phyloP scores from a whole-genome alignment of 2,329 filamentous ascomycete genomes.

The Fusarium brachygibbosum region DNA sequence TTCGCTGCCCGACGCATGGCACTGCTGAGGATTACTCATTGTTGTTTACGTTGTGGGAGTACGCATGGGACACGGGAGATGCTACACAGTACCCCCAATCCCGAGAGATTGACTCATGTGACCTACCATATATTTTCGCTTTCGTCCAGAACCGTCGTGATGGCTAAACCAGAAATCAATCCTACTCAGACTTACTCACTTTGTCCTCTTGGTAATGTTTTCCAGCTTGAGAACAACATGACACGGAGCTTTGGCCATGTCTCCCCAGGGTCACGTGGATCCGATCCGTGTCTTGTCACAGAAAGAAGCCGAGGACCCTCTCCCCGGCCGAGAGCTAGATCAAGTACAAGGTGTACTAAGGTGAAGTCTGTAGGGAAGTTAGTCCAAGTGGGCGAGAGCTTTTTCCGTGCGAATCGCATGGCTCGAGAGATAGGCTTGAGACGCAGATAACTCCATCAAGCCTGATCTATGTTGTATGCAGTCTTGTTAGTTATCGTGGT shows the following conservation, averaged over 20 bases:
- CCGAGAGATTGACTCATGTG: constrained; percentile 19
- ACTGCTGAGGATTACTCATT: not conserved
- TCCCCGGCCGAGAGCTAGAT: constrained; percentile 39
- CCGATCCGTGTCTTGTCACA: constrained; percentile 19
- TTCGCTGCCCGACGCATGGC: constrained; percentile 2
- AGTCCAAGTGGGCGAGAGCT: constrained; percentile 17
- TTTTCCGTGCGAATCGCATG: constrained; percentile 38
- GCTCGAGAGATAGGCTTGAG: not conserved
- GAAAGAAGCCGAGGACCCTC: constrained; percentile 37
- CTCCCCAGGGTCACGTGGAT: constrained; percentile 25
- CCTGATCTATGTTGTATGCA: constrained; percentile 6
- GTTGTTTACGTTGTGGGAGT: not conserved
- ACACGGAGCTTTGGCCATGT: constrained; percentile 13
- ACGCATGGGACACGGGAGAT: constrained; percentile 4
- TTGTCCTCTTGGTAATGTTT: too few species aligned
- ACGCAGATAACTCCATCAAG: constrained; percentile 19
- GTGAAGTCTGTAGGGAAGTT: constrained; percentile 9
- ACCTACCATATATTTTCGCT: constrained; percentile 13
- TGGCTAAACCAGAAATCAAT: too few species aligned
- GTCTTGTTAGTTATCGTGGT: constrained; percentile 9
- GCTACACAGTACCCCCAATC: constrained; percentile 32
- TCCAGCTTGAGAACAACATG: constrained; percentile 5
- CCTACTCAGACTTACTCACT: too few species aligned
- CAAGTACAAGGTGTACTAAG: constrained; percentile 31
- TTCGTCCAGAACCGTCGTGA: constrained; percentile 7